Conservation (phyloP, 768 basidiomycete species). For the Chiua virens region DNA sequence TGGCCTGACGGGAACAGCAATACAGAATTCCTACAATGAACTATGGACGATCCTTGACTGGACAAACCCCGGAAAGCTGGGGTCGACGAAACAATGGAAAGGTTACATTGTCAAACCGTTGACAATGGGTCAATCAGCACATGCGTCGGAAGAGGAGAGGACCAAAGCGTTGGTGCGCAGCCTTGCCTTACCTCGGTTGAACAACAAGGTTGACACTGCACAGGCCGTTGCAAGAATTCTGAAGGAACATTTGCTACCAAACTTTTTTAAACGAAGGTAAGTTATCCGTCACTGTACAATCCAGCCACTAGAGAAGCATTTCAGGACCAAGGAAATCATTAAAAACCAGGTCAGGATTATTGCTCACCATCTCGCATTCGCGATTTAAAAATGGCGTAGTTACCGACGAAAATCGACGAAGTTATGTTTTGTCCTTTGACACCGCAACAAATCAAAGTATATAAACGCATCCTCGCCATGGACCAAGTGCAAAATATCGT, state of each 20-base stretch:
- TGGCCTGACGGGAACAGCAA: constrained; percentile 81
- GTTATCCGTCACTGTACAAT: not conserved
- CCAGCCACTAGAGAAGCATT: not conserved
- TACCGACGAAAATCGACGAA: constrained; percentile 86
- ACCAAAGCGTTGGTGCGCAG: constrained; percentile 49
- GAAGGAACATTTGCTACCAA: constrained; percentile 67
- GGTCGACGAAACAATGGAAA: constrained; percentile 75
- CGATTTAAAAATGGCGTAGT: constrained; percentile 38
- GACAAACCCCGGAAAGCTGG: constrained; percentile 81
- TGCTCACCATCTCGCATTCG: not conserved
- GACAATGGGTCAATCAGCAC: constrained; percentile 63
- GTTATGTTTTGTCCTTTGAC: constrained; percentile 94
- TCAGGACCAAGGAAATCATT: constrained; percentile 75
- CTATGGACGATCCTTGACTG: constrained; percentile 92
- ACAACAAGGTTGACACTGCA: not conserved
- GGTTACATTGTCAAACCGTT: constrained; percentile 68
- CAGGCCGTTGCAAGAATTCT: constrained; percentile 63
- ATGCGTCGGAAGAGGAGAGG: constrained; percentile 62
- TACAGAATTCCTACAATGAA: constrained; percentile 89
- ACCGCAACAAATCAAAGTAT: constrained; percentile 63
- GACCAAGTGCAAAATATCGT: constrained; percentile 70
- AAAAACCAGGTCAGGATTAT: constrained; percentile 52
- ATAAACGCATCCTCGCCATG: constrained; percentile 67
- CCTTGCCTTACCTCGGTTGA: not conserved
- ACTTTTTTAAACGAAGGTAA: constrained; percentile 81